Evolutionary conservation across 129 eudicot species (phyloP).

Genomic region (Oenanthe sinensis): DNA sequence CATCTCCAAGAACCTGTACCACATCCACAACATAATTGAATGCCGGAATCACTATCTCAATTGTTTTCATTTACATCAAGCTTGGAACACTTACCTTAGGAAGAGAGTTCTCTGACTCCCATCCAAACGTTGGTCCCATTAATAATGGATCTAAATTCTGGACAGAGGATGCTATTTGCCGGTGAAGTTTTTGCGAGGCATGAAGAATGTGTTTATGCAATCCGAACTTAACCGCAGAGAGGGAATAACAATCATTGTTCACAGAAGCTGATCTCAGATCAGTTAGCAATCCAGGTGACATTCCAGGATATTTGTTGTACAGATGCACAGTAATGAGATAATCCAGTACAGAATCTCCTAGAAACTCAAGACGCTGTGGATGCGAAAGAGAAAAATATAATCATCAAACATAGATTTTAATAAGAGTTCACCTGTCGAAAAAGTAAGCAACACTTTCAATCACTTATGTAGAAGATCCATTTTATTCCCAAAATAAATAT

Average conservation of each 20-base stretch:
- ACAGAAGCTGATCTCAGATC: constrained; percentile 89
- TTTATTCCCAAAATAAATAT: not conserved
- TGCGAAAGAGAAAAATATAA: not conserved
- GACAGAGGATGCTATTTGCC: constrained; percentile 35
- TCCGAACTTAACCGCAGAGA: constrained; percentile 42
- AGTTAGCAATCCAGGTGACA: constrained; percentile 73
- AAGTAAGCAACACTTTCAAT: not conserved
- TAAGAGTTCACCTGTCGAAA: not conserved
- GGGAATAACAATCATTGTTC: constrained; percentile 79
- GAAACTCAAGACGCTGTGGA: constrained; percentile 78
- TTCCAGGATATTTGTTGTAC: constrained; percentile 53
- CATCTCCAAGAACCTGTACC: constrained; percentile 73
- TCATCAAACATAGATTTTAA: too few species aligned
- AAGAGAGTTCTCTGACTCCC: constrained; percentile 53
- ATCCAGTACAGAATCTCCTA: constrained; percentile 87
- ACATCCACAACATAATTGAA: not conserved
- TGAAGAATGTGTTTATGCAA: constrained; percentile 74
- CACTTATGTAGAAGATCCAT: not conserved
- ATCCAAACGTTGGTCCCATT: constrained; percentile 46
- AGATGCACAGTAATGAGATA: constrained; percentile 53
- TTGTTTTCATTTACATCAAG: not conserved
- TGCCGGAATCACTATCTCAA: not conserved
- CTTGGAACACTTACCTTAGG: constrained; percentile 53
- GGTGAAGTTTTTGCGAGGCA: constrained; percentile 51
- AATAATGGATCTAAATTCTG: constrained; percentile 19